Evolutionary conservation across 148 eudicot genomes (phyloP).

Genomic region (Gaultheria prostrata): DNA sequence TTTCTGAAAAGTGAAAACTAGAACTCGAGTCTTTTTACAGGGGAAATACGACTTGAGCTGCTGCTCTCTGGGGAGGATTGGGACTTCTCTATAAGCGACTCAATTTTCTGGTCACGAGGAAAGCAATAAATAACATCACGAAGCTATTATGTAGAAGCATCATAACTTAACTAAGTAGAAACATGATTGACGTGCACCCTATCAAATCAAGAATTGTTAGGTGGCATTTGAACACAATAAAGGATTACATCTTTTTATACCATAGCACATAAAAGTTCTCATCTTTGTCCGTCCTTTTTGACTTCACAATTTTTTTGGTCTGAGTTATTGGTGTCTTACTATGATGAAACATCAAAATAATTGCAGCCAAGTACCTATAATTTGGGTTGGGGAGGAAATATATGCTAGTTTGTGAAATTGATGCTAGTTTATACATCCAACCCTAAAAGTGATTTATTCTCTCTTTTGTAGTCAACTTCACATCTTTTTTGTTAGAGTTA

Average conservation of each 20-base stretch:
- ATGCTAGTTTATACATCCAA: background rate
- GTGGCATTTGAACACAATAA: background rate
- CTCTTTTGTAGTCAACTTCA: background rate
- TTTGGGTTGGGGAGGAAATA: background rate
- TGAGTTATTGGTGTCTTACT: background rate
- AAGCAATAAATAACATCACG: background rate
- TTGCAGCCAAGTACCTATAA: background rate
- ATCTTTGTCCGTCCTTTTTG: background rate
- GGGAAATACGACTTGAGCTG: background rate
- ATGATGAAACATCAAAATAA: background rate
- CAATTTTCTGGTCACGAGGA: slow-evolving; percentile 58
- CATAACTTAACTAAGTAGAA: background rate
- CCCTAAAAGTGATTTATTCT: background rate
- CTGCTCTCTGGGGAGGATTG: slow-evolving; percentile 24
- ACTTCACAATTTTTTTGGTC: background rate
- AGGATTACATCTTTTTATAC: background rate
- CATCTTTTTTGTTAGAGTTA: background rate
- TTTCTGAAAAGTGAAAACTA: background rate
- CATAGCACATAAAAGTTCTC: background rate
- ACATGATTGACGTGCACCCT: background rate
- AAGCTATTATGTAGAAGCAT: background rate
- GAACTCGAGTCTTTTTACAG: background rate
- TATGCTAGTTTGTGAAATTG: background rate
- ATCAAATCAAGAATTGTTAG: background rate
- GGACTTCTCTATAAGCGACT: slow-evolving; percentile 58